phyloP scores from a whole-genome alignment of 345 rosid species.

The Psidium guajava region DNA sequence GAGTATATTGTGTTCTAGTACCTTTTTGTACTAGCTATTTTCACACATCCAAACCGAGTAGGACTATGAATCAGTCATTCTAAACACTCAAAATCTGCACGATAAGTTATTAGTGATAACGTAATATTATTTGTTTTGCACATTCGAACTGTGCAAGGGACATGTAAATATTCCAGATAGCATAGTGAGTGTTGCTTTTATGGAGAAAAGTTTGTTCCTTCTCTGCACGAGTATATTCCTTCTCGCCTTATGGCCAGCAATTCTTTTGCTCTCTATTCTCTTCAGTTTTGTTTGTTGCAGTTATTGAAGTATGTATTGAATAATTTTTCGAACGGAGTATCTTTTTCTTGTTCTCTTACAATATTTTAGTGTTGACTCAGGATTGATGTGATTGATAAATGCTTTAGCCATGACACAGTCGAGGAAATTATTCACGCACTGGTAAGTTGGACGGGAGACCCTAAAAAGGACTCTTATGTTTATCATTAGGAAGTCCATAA shows the following conservation, averaged over 20 bases:
- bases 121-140: not conserved
- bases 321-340: not conserved
- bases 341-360: not conserved
- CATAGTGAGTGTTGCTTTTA: not conserved
- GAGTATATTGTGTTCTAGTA: not conserved
- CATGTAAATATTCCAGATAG: not conserved
- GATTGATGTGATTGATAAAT: slow-evolving; percentile 53
- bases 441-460: slow-evolving; percentile 27
- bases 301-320: not conserved
- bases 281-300: not conserved
- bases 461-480: not conserved
- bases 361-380: not conserved
- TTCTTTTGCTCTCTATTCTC: not conserved
- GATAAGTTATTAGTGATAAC: not conserved
- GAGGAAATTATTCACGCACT: slow-evolving; percentile 78
- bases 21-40: not conserved
- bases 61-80: not conserved
- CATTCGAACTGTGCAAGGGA: not conserved
- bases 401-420: slow-evolving; percentile 72
- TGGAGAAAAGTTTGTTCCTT: not conserved
- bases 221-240: not conserved
- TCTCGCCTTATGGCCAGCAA: not conserved
- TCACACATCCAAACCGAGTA: not conserved
- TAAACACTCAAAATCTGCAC: not conserved
- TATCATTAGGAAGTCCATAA: not conserved